Conservation (phyloP, 2,329 filamentous ascomycete genomes). For the Ophiostoma sp. region DNA sequence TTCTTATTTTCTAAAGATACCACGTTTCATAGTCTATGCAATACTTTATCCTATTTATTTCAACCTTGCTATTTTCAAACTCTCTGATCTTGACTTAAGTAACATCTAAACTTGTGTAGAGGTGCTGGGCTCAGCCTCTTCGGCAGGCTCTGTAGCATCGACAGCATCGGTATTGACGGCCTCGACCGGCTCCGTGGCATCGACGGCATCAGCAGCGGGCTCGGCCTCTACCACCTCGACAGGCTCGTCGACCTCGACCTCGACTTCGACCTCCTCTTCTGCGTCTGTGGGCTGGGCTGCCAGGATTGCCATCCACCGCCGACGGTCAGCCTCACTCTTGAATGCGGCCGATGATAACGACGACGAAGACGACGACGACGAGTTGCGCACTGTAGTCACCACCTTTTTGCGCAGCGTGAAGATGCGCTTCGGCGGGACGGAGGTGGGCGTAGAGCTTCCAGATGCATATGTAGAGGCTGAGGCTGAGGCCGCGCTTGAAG, state of each 20-base stretch:
- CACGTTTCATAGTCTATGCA: background rate
- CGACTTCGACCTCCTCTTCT: background rate
- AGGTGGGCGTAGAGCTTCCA: background rate
- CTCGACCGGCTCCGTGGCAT: background rate
- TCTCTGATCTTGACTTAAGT: background rate
- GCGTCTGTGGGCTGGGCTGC: conserved; percentile 17
- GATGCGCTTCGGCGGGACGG: background rate
- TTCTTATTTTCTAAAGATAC: conserved; percentile 14
- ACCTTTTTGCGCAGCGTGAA: conserved; percentile 17
- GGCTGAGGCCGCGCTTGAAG: background rate
- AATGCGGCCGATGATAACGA: background rate
- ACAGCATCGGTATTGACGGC: background rate
- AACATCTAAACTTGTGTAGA: no score
- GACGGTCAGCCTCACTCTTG: conserved; percentile 8
- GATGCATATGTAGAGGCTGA: background rate
- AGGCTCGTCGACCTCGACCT: background rate
- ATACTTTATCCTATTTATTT: background rate
- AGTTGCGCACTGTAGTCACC: background rate
- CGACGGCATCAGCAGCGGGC: background rate
- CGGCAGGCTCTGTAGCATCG: background rate
- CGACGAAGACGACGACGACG: background rate
- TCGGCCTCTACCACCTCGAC: background rate
- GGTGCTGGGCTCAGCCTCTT: background rate
- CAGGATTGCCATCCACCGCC: conserved; percentile 20
- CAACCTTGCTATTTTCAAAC: background rate